Percentiles rank a stretch among this genome's conserved stretches.
phyloP scores from a whole-genome alignment of 768 basidiomycete genomes.

The Suillus occidentalis region DNA sequence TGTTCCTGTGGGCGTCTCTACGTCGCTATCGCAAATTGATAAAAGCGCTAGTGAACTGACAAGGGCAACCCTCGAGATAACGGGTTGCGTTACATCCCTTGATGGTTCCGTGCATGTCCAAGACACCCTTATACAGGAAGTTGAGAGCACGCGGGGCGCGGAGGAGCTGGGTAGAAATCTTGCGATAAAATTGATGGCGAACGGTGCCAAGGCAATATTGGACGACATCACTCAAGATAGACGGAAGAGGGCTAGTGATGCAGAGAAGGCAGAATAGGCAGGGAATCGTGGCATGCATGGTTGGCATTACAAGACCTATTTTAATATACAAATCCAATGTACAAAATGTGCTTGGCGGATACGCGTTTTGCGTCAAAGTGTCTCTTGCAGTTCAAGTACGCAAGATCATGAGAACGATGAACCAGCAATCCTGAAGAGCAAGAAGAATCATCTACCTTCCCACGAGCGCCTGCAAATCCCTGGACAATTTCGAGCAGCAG shows the following conservation, averaged over 20 bases:
- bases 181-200: slow-evolving; percentile 61
- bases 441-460: slow-evolving; percentile 52
- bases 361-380: neutral
- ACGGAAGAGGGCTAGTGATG: slow-evolving; percentile 45
- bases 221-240: slow-evolving; percentile 79
- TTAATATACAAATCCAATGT: neutral
- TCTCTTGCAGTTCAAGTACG: slow-evolving; percentile 12
- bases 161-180: slow-evolving; percentile 68
- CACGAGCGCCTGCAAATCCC: slow-evolving; percentile 66
- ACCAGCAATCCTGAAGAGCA: slow-evolving; percentile 22
- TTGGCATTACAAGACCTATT: neutral
- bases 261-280: slow-evolving; percentile 23
- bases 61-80: slow-evolving; percentile 50
- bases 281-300: neutral
- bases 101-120: slow-evolving; percentile 74
- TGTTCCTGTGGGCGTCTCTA: slow-evolving; percentile 87
- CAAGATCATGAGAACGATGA: slow-evolving; percentile 3
- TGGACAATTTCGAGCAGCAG: slow-evolving; percentile 44
- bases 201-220: slow-evolving; percentile 77
- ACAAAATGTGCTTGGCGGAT: neutral
- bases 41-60: slow-evolving; percentile 29
- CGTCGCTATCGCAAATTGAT: slow-evolving; percentile 39
- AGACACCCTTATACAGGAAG: slow-evolving; percentile 51
- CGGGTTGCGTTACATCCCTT: slow-evolving; percentile 83
- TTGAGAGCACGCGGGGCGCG: slow-evolving; percentile 56